These are phyloP conservation scores for Penicillium sp. DNA, from an alignment of 2,329 filamentous ascomycete genomes.

Conservation along the genomic window DNA sequence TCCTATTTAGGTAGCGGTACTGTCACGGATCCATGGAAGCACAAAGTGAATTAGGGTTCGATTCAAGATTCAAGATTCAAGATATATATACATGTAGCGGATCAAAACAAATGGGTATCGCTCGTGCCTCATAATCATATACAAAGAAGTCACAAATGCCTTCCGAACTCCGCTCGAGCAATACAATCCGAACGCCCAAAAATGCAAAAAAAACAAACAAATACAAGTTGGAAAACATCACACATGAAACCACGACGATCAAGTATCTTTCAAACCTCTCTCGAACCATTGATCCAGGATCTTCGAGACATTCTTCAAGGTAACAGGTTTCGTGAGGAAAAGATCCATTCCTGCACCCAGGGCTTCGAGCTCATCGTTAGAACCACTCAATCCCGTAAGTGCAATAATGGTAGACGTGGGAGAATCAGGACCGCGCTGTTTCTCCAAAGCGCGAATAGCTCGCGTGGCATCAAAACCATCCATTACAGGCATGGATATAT, in stretches of 20 bases:
- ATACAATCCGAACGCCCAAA: neutral
- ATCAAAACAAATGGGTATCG: neutral
- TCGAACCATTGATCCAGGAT: slow-evolving; percentile 36
- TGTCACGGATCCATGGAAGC: neutral
- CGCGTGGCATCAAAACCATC: slow-evolving; percentile 48
- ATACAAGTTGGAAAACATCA: neutral
- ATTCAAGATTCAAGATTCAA: too few species aligned
- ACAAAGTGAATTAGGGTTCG: neutral
- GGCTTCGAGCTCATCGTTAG: slow-evolving; percentile 43
- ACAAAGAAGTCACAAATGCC: neutral
- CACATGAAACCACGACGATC: neutral
- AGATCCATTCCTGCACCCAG: slow-evolving; percentile 45
- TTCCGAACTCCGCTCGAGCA: neutral
- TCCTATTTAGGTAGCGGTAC: neutral
- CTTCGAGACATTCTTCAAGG: slow-evolving; percentile 43
- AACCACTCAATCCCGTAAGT: slow-evolving; percentile 45
- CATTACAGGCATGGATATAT: slow-evolving; percentile 50
- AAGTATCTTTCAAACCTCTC: neutral
- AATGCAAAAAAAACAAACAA: neutral
- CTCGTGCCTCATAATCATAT: neutral
- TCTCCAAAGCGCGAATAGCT: slow-evolving; percentile 38
- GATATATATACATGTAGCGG: neutral
- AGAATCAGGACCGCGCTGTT: slow-evolving; percentile 21
- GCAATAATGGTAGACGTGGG: slow-evolving; percentile 42
- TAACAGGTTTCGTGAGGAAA: slow-evolving; percentile 50